Evolutionary conservation across 306 rosid genomes (phyloP).

Genomic region (Sesbania bispinosa): DNA sequence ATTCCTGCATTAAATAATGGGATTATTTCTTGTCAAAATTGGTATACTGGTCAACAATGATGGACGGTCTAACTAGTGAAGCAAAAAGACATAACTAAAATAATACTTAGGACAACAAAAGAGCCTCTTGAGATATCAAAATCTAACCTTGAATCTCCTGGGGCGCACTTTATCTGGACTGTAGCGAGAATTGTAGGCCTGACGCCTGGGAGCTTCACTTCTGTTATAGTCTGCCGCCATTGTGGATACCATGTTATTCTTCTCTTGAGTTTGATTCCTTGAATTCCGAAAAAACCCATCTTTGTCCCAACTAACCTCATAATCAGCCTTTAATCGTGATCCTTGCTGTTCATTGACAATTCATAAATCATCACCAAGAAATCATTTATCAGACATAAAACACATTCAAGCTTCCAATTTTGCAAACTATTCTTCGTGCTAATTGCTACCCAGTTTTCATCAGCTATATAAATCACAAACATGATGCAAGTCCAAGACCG

Average conservation of each 20-base stretch:
- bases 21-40: slow-evolving; percentile 24
- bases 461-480: neutral
- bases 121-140: neutral
- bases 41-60: neutral
- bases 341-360: slow-evolving; percentile 63
- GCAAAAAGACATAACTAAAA: neutral
- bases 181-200: slow-evolving; percentile 38
- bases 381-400: neutral
- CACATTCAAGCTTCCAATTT: slow-evolving; percentile 7
- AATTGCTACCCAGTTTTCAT: neutral
- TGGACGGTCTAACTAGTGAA: neutral
- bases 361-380: neutral
- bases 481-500: neutral
- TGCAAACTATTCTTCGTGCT: neutral
- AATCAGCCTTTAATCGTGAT: slow-evolving; percentile 73
- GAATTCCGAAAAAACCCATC: slow-evolving; percentile 54
- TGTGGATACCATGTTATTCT: slow-evolving; percentile 28
- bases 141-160: slow-evolving; percentile 83
- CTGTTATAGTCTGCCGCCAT: slow-evolving; percentile 40
- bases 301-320: slow-evolving; percentile 82
- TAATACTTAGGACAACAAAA: neutral
- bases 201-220: slow-evolving; percentile 73
- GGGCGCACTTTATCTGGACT: slow-evolving; percentile 61
- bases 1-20: slow-evolving; percentile 52
- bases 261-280: slow-evolving; percentile 46